Conservation (phyloP, 495 filamentous ascomycete species). For the Schizothecium vesticola region DNA sequence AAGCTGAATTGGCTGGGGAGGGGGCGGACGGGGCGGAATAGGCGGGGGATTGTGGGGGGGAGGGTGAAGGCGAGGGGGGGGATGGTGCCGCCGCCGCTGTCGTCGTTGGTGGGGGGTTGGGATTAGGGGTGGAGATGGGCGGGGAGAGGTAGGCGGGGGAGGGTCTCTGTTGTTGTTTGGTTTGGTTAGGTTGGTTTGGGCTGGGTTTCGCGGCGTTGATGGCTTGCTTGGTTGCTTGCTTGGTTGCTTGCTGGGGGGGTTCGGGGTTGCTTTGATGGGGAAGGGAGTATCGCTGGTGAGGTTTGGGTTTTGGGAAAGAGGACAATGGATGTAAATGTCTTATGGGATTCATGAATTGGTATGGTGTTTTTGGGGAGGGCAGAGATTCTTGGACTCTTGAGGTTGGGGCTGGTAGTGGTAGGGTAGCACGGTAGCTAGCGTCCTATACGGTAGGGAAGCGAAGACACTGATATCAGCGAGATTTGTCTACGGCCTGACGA, state of each 20-base stretch:
- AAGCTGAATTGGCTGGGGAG: conserved; percentile 96
- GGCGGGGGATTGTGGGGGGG: conserved; percentile 73
- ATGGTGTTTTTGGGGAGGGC: neutral
- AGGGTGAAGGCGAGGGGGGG: conserved; percentile 32
- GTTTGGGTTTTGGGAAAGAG: neutral
- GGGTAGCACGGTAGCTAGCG: neutral
- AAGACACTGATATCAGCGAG: neutral
- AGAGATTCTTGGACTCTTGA: neutral
- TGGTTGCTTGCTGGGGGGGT: neutral
- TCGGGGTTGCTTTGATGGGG: neutral
- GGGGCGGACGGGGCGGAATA: conserved; percentile 81
- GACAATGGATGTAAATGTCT: neutral
- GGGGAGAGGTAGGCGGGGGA: neutral
- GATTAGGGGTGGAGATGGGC: neutral
- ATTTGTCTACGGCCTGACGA: neutral
- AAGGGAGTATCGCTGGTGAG: no score
- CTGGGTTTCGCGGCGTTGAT: neutral
- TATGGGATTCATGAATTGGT: neutral
- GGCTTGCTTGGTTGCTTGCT: neutral
- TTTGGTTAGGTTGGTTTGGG: neutral
- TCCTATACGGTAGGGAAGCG: neutral
- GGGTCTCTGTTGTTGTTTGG: no score
- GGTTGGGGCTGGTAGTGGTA: neutral
- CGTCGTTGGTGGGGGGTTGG: neutral
- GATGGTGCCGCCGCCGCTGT: conserved; percentile 1